A percentile compares a stretch with the other conserved stretches of the same genome.
Evolutionary conservation across 495 filamentous ascomycete genomes (phyloP).

Genomic region (Podospora appendiculata): DNA sequence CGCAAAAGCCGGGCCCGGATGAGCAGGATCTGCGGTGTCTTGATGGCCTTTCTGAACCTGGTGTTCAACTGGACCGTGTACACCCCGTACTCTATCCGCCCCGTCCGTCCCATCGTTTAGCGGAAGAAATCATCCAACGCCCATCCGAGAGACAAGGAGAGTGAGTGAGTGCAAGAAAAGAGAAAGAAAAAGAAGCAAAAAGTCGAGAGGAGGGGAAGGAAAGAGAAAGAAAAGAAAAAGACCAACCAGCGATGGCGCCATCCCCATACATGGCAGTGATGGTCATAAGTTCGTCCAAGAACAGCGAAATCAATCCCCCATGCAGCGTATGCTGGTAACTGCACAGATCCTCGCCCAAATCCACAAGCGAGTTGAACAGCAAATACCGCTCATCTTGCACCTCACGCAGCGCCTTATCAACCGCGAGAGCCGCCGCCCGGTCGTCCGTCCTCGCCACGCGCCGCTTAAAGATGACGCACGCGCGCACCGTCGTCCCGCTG

Average conservation of each 20-base stretch:
- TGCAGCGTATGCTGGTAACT: conserved; percentile 10
- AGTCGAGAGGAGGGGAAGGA: no score
- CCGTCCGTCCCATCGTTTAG: no score
- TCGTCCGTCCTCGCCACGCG: background rate
- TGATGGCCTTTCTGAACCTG: conserved; percentile 7
- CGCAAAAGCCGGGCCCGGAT: conserved; percentile 13
- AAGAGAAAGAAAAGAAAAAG: no score
- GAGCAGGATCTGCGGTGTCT: conserved; percentile 11
- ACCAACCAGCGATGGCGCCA: no score
- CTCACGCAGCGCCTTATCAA: conserved; percentile 10
- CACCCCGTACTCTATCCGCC: conserved; percentile 8
- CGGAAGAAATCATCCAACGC: no score
- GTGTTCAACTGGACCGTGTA: conserved; percentile 16
- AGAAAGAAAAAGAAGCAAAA: background rate
- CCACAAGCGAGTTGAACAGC: conserved; percentile 17
- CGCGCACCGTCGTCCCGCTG: conserved; percentile 10
- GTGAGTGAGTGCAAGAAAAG: no score
- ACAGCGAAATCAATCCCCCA: conserved; percentile 11
- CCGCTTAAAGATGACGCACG: conserved; percentile 12
- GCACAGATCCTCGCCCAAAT: conserved; percentile 16
- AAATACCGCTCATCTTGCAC: conserved; percentile 10
- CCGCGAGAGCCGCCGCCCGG: background rate
- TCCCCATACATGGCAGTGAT: conserved; percentile 13
- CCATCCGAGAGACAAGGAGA: no score
- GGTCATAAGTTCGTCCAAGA: conserved; percentile 20